phyloP scores from a whole-genome alignment of 2,329 filamentous ascomycete species.

The Nigrograna mackinnonii region DNA sequence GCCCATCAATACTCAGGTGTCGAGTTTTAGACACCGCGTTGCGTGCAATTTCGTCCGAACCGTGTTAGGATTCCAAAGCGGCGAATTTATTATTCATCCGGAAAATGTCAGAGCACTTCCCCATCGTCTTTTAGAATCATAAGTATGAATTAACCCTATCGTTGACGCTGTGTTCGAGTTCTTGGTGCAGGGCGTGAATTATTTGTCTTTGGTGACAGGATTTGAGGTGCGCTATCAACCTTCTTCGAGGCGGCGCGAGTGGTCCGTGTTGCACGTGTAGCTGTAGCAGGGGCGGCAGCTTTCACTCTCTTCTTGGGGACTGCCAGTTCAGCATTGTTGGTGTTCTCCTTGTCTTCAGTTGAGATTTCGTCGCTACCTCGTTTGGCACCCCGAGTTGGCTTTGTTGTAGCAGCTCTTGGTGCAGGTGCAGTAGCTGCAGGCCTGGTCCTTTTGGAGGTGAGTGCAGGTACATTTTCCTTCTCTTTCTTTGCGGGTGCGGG shows the following conservation, averaged over 20 bases:
- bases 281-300: constrained; percentile 1
- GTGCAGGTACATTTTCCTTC: constrained; percentile 47
- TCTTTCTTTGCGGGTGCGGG: constrained; percentile 84
- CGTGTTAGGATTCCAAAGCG: too few species aligned
- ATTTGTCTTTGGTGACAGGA: constrained; percentile 12
- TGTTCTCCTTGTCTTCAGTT: constrained; percentile 33
- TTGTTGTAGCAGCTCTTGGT: constrained; percentile 3
- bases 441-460: not conserved
- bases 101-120: too few species aligned
- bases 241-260: constrained; percentile 12
- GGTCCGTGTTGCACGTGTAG: constrained; percentile 6
- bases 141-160: constrained; percentile 1
- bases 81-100: too few species aligned
- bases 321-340: constrained; percentile 3
- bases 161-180: constrained; percentile 5
- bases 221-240: constrained; percentile 3
- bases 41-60: not conserved
- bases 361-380: constrained; percentile 29
- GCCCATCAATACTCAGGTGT: too few species aligned
- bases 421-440: constrained; percentile 2
- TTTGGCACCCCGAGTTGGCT: constrained; percentile 23
- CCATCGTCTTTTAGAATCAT: not conserved
- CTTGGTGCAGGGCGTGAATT: constrained; percentile 7
- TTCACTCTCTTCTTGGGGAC: constrained; percentile 13
- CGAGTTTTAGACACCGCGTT: too few species aligned